These are phyloP conservation scores for Acanthamoeba culbertsoni DNA, from an alignment of 208 protist species.

Conservation along the genomic window DNA sequence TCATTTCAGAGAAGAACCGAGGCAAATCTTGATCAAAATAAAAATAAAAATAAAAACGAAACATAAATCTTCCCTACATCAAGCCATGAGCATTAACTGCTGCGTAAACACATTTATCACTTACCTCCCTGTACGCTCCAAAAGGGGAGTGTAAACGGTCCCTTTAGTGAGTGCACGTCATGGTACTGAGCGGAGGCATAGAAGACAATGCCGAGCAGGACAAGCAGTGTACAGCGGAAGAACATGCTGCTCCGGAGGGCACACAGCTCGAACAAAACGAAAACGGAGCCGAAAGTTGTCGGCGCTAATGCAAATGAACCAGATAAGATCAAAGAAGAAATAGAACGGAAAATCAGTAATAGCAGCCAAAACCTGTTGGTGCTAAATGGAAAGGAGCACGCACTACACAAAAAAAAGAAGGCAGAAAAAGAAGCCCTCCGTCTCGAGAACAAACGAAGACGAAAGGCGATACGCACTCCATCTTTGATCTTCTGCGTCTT, in stretches of 20 bases:
- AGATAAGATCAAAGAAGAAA: no score
- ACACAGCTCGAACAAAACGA: no score
- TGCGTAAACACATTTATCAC: background rate
- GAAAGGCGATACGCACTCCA: background rate
- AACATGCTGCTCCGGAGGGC: background rate
- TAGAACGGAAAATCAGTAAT: no score
- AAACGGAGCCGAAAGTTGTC: no score
- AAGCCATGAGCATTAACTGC: background rate
- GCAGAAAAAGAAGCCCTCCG: no score
- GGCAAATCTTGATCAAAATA: background rate
- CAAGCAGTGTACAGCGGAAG: background rate
- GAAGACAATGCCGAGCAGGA: background rate
- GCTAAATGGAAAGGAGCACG: no score
- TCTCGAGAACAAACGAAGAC: background rate
- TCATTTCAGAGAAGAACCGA: background rate
- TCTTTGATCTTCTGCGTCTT: background rate
- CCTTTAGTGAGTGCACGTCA: slow-evolving; percentile 28
- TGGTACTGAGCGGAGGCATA: background rate
- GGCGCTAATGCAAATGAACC: no score
- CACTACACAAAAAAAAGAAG: no score
- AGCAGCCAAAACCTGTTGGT: no score
- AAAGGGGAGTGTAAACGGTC: background rate
- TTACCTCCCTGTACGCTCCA: slow-evolving; percentile 17
- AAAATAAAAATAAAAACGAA: background rate
- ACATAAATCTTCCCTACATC: background rate